These are phyloP conservation scores for Citrus glauca DNA, from an alignment of 345 rosid species.

Conservation along the genomic window DNA sequence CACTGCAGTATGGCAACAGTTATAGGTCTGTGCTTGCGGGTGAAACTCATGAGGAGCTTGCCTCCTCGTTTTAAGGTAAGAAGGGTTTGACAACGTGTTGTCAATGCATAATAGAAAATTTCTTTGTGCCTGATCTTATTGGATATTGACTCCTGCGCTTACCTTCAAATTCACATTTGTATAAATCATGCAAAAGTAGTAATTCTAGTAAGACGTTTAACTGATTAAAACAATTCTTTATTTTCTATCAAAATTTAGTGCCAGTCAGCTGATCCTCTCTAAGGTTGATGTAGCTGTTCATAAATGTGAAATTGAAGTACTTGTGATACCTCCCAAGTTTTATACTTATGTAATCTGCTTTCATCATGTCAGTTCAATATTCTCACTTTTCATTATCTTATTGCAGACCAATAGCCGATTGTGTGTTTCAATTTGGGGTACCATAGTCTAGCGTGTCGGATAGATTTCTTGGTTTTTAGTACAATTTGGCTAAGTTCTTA, in stretches of 20 bases:
- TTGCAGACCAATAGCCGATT: not conserved
- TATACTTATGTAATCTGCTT: not conserved
- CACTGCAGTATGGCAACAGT: constrained; percentile 92
- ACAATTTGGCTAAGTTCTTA: not conserved
- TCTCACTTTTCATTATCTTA: not conserved
- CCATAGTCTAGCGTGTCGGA: not conserved
- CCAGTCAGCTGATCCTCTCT: not conserved
- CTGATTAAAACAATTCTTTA: not conserved
- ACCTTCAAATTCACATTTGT: not conserved
- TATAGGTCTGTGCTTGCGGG: constrained; percentile 89
- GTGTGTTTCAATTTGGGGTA: not conserved
- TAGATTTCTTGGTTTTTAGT: not conserved
- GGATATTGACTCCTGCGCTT: not conserved
- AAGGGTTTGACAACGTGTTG: not conserved
- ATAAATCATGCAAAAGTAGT: not conserved
- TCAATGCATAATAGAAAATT: not conserved
- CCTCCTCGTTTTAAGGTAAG: constrained; percentile 91
- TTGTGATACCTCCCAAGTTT: not conserved
- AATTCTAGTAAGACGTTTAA: not conserved
- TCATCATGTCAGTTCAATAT: not conserved
- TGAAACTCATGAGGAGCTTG: constrained; percentile 83
- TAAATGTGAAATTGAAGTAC: not conserved
- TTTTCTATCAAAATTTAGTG: not conserved
- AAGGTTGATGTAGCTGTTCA: not conserved
- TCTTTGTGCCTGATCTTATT: not conserved